Evolutionary conservation across 805 yeast species (phyloP), one percentile per base, ranked within the genome.

Genomic region (Hemisphaericaspora nanyangensis): DNA sequence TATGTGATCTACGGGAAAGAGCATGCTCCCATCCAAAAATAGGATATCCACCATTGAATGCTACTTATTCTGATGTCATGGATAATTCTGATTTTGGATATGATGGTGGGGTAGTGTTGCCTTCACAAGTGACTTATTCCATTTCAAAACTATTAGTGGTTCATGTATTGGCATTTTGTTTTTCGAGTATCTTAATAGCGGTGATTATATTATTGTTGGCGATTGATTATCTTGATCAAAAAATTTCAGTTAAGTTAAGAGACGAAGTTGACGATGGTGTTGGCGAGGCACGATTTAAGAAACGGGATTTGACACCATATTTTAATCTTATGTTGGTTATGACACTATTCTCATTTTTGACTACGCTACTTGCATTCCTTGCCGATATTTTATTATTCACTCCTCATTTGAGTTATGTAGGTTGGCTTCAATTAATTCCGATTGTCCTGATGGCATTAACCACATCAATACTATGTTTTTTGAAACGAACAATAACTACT

Each of bases 361-460:
- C 84, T 30, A 67, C 85, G 1, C 61, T 90, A 35, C 66, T 91
- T 37, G 81, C 90, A 6, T 85, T 91, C 47, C 63, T 90, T 43
- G 87, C 87, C 3, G 98, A 91, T 56, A 76, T 90, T 28, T 59
- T 90, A 29, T 59, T 91, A 36, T 91, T 91, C 51, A 73, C 82
- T 1, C 85, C 90, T 2, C 79, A 80, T 53, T 63, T 91, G 39
- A 73, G 78, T 38, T 89, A 88, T 80, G 75, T 82, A 32, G 96
- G 96, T 18, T 91, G 97, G 97, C 64, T 84, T 36, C 74, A 85
- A 43, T 63, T 90, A 18, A 79, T 78, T 0, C 76, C 91, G 1
- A 77, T 93, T 0, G 74, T 83, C 2, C 57, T 82, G 24, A 68
- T 81, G 33, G 83, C 91, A 0, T 46, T 82, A 1, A 70, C 78